Base-by-base conservation (phyloP, 371 early-diverging fungal genomes). In the Syncephalastrum racemosum region DNA sequence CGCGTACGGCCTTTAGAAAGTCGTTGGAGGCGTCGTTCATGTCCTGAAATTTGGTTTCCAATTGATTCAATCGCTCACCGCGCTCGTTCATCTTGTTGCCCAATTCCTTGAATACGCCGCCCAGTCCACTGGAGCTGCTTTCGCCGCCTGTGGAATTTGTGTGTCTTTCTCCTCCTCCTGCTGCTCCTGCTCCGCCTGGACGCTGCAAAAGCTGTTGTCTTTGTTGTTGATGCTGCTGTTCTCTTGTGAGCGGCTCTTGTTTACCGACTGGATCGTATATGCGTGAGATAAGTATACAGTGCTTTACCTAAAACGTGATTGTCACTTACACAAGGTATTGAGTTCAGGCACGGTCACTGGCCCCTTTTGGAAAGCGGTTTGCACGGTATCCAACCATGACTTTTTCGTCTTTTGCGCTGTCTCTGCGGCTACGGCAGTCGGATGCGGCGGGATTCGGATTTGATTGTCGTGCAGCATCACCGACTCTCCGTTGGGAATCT, bases 11-110 rank as follows among this genome's bases (percentile, higher is more conserved):
- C 16, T 73, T 75, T 53, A 82, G 59, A 54, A 84, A 84, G 56
- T 77, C 75, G 19, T 73, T 68, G 2, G 80, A 78, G 14, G 82
- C 82, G 25, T 63, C 70, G 42, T 60, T 76, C 77, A 79, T 72
- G 51, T 81, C 84, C n/a, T 67, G 54, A 27, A 82, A 79, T 47
- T 80, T 82, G 49, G 75, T 62, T 25, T 78, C 72, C 41, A 84
- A 46, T 25, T 79, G 50, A 16, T 71, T 66, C 24, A 84, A 48
- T n/a, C 63, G 55, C 41, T 84, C 75, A 19, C 84, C 84, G 51
- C 84, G 75, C 46, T 84, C 84, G 55, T 82, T 80, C 68, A 84
- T 65, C 23, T 70, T 69, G 18, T 79, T 60, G 0, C 77, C 59
- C 1, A 82, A 67, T 25, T 84, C 74, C 44, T 73, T 58, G 64